Base-by-base conservation (phyloP, 2,329 filamentous ascomycete genomes). In the Aspergillus viridinutans region DNA sequence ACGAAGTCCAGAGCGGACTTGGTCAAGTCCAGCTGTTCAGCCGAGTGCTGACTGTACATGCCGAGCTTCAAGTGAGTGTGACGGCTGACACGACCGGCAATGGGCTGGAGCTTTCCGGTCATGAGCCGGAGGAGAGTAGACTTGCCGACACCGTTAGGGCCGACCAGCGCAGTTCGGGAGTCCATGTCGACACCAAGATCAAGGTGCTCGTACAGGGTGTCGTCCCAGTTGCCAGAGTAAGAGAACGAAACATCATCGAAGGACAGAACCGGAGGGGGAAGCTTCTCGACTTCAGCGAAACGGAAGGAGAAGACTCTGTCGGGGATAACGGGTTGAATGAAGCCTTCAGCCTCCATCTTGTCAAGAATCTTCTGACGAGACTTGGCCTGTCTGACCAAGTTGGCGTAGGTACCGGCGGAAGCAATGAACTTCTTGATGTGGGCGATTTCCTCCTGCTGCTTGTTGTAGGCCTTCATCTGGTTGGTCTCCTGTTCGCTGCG, bases 341-440 rank as follows among this genome's bases (percentile, higher is more conserved):
- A 94, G 66, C 94, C 94, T 71, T 99, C 94, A 68, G 95, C 94
- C 84, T 97, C 93, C 94, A 99, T 99, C 88, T 99, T 99, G 85
- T 99, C 94, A 66, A 97, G 84, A 77, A 97, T 97, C 90, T 99
- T 99, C 80, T 99, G 94, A 64, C 94, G 88, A 47, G 94, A 97
- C 84, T 99, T 99, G 78, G 95, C 95, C 80, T 99, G 94, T 76
- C 90, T 86, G 74, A 99, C 94, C 82, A 99, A 84, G 83, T 99
- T 99, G 85, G 95, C 94, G 73, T 99, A 99, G 60, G 94, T 99
- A 92, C 95, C 94, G 57, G 94, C 94, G 61, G 93, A 97, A 72
- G 95, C 94, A 76, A 99, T 99, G 84, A 99, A 99, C 81, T 97
- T 97, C 84, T 99, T 97, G 84, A 99, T 99, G 83, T 99, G 95